phyloP scores from a whole-genome alignment of 2,329 filamentous ascomycete genomes.

The Akanthomyces uredinophilus region DNA sequence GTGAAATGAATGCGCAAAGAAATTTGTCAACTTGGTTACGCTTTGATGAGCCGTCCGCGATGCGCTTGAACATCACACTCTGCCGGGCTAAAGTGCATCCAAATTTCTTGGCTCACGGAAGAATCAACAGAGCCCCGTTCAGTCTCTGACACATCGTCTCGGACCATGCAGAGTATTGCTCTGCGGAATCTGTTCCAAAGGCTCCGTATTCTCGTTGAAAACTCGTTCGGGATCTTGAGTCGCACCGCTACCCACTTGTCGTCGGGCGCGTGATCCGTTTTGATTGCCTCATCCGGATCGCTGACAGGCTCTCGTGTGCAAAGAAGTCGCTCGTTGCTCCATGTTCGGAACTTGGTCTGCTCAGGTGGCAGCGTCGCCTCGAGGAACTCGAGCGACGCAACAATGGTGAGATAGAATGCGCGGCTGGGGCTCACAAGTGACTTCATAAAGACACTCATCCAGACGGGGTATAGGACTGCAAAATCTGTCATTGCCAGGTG shows the following conservation, averaged over 20 bases:
- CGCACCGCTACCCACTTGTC: conserved; percentile 54
- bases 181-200: conserved; percentile 35
- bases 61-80: conserved; percentile 21
- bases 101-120: conserved; percentile 27
- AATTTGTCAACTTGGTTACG: background rate
- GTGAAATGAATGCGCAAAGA: background rate
- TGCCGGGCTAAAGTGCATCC: conserved; percentile 28
- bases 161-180: conserved; percentile 16
- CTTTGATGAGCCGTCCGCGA: conserved; percentile 3
- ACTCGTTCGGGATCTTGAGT: conserved; percentile 54
- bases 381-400: conserved; percentile 58
- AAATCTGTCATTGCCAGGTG: conserved; percentile 65
- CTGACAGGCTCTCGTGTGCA: conserved; percentile 33
- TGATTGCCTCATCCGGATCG: conserved; percentile 39
- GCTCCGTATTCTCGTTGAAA: conserved; percentile 43
- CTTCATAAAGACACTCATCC: conserved; percentile 55
- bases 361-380: conserved; percentile 44
- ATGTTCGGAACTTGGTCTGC: conserved; percentile 44
- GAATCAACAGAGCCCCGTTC: background rate
- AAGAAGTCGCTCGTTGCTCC: conserved; percentile 48
- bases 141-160: background rate
- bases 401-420: conserved; percentile 59
- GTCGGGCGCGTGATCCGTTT: conserved; percentile 48
- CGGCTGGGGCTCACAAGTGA: conserved; percentile 58
- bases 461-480: conserved; percentile 55